phyloP scores from a whole-genome alignment of 2,329 filamentous ascomycete genomes.

The Akanthomyces lecanii region DNA sequence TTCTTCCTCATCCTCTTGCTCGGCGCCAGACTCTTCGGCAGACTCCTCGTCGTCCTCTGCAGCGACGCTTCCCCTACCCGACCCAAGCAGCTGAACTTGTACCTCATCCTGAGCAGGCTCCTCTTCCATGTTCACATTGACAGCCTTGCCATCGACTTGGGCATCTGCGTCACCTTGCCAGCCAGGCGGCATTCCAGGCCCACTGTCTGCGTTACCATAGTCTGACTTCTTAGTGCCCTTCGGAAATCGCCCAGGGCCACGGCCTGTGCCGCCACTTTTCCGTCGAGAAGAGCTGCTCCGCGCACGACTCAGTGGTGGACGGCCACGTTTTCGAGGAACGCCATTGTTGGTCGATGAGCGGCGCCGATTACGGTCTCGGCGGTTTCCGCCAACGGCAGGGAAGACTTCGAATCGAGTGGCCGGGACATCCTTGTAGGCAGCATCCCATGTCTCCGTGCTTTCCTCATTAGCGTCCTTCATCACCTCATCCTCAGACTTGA shows the following conservation, averaged over 20 bases:
- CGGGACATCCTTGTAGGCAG: conserved; percentile 56
- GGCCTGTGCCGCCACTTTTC: conserved; percentile 58
- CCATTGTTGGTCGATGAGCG: conserved; percentile 22
- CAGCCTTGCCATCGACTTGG: conserved; percentile 15
- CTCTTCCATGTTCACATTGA: conserved; percentile 21
- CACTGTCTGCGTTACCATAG: conserved; percentile 62
- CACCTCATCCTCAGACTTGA: conserved; percentile 23
- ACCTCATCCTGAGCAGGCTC: conserved; percentile 31
- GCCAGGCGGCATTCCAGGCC: conserved; percentile 57
- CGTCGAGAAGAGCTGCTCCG: conserved; percentile 38
- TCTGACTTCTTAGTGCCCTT: conserved; percentile 66
- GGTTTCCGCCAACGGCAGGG: conserved; percentile 54
- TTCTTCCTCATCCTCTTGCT: conserved; percentile 4
- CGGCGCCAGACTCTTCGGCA: not conserved
- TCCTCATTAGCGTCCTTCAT: conserved; percentile 28
- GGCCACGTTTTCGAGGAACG: conserved; percentile 28
- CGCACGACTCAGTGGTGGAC: conserved; percentile 31
- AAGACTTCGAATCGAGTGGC: conserved; percentile 73
- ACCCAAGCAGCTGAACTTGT: conserved; percentile 28
- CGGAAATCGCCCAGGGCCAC: conserved; percentile 62
- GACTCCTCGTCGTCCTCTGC: conserved; percentile 20
- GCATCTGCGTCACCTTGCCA: conserved; percentile 39
- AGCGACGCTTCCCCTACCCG: conserved; percentile 20
- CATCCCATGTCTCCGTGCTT: conserved; percentile 38
- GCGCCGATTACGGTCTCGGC: conserved; percentile 45